Conservation (phyloP, 805 yeast genomes). For the Schizosaccharomyces cryophilus region DNA sequence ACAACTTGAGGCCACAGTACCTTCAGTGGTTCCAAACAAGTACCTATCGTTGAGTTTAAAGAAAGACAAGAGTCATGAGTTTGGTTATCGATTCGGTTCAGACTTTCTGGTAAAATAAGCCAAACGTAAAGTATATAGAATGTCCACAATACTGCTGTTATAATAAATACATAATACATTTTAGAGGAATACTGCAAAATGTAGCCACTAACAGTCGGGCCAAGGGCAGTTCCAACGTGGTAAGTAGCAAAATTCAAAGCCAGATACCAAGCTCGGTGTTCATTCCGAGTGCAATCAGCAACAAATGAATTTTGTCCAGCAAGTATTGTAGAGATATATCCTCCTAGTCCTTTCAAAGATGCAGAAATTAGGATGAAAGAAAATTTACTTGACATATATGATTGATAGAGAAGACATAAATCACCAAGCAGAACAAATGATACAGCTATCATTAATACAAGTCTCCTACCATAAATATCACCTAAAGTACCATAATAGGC, state of each 20-base stretch:
- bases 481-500: not conserved
- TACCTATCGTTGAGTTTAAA: not conserved
- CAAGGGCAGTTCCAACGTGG: conserved; percentile 1
- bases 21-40: not conserved
- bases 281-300: not conserved
- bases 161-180: not conserved
- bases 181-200: not conserved
- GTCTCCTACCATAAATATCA: not conserved
- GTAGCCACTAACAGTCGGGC: not conserved
- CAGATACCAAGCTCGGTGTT: not conserved
- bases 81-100: not conserved
- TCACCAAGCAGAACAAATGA: not conserved
- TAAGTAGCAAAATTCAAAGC: conserved; percentile 1
- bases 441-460: not conserved
- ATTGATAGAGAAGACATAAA: not conserved
- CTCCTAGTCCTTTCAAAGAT: not conserved
- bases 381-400: not conserved
- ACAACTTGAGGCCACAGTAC: not conserved
- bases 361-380: not conserved
- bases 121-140: not conserved
- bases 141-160: not conserved
- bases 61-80: not conserved
- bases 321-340: not conserved
- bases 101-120: not conserved
- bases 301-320: conserved; percentile 1